Base-by-base conservation (phyloP, 2,329 filamentous ascomycete species). In the Zarea fungicola region DNA sequence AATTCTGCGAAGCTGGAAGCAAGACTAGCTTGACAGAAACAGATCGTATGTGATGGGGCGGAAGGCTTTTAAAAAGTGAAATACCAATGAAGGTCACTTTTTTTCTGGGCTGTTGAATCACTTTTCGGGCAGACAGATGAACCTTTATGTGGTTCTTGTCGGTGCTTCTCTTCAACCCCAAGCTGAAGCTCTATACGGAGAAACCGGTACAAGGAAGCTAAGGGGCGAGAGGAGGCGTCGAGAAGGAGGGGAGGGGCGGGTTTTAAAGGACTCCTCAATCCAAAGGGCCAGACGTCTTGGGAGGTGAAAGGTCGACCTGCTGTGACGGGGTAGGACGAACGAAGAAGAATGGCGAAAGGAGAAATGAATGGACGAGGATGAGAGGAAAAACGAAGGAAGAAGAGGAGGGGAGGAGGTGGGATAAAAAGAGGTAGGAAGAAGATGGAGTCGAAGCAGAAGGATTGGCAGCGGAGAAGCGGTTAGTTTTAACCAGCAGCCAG, bases 291-390 rank as follows among this genome's bases (percentile, higher is more conserved):
- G 50, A 63, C 55, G 55, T 55, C 56, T 58, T 59, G 42, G 31
- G 44, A n/a, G 35, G 40, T 25, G 48, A 43, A 26, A 36, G 59
- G 58, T 60, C 55, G 60, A 63, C 65, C 65, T 65, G 60, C 58
- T 60, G 57, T 58, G 55, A 59, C 60, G 61, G 59, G 61, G 65
- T 66, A 34, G 71, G 74, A 76, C 71, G 68, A 71, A 23, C 68
- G 65, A 65, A 65, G 66, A 65, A 64, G 69, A 68, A 70, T 69
- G 45, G 28, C 37, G 37, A 13, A 21, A 8, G 71, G 74, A 71
- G 68, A 70, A 78, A 78, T 70, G 74, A 77, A 73, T 77, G 73
- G 72, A 72, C 69, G 67, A 61, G 62, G 62, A 64, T 21, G 61
- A 63, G 40, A 36, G 16, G 34, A 25, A 13, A 60, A 60, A 62